A percentile compares a stretch with the other conserved stretches of the same genome.
Conservation (phyloP, 148 eudicot species). For the Silene uniflora region DNA sequence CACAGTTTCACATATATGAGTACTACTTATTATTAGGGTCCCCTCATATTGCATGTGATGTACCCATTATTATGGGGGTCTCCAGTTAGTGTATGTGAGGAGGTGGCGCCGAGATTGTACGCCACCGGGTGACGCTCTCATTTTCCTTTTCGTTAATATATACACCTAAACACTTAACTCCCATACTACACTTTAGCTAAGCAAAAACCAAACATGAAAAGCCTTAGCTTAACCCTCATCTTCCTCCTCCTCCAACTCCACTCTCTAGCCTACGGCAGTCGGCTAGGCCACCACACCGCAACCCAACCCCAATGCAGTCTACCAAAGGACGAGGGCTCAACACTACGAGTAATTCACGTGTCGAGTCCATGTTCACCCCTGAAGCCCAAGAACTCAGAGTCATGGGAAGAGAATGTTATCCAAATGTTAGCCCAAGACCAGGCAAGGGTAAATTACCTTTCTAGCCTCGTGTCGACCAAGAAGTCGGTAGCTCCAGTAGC, state of each 20-base stretch:
- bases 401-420: constrained; percentile 69
- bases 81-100: too few species aligned
- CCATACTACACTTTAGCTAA: neutral
- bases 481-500: constrained; percentile 55
- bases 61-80: too few species aligned
- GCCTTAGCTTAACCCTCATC: constrained; percentile 7
- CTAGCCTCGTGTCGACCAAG: constrained; percentile 52
- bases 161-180: neutral
- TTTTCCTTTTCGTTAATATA: too few species aligned
- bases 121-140: too few species aligned
- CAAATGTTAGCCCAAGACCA: constrained; percentile 51
- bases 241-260: constrained; percentile 26
- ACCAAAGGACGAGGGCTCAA: constrained; percentile 33
- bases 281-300: constrained; percentile 7
- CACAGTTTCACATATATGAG: too few species aligned
- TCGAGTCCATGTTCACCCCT: constrained; percentile 68
- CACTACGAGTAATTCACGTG: constrained; percentile 52
- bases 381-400: constrained; percentile 30
- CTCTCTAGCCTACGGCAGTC: constrained; percentile 28
- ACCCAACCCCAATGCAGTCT: constrained; percentile 14
- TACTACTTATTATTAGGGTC: too few species aligned
- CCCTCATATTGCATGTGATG: too few species aligned
- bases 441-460: constrained; percentile 49
- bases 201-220: constrained; percentile 15
- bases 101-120: too few species aligned